Evolutionary conservation across 805 yeast species (phyloP).

Genomic region (Candida parachauliodes): DNA sequence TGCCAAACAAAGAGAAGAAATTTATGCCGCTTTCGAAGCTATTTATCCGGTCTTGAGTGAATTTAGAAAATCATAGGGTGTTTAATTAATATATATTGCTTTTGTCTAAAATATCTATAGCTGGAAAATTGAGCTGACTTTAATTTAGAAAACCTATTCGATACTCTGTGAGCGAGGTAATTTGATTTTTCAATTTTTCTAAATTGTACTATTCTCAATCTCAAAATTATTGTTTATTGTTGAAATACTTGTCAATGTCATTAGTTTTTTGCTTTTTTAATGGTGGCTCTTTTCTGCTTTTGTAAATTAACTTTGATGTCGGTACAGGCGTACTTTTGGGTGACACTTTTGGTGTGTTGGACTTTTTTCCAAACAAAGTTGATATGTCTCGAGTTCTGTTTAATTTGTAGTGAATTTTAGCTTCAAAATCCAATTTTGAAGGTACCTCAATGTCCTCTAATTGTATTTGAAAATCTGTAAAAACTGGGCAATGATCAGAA

Average conservation of each 20-base stretch:
- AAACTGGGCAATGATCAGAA: slow-evolving; percentile 94
- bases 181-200: no score
- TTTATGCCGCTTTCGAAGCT: slow-evolving; percentile 96
- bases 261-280: slow-evolving; percentile 3
- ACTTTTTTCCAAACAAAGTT: slow-evolving; percentile 18
- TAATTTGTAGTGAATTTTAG: slow-evolving; percentile 44
- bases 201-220: no score
- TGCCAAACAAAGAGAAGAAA: slow-evolving; percentile 98
- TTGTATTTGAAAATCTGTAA: slow-evolving; percentile 50
- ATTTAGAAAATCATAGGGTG: slow-evolving; percentile 70
- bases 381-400: slow-evolving; percentile 31
- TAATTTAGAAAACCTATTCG: no score
- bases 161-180: no score
- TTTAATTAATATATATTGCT: background rate
- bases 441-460: background rate
- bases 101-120: no score
- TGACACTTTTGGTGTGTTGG: slow-evolving; percentile 7
- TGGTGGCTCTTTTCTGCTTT: slow-evolving; percentile 5
- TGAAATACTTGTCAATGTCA: background rate
- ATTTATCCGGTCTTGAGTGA: slow-evolving; percentile 98
- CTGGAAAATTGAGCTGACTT: no score
- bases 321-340: slow-evolving; percentile 6
- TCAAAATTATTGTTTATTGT: no score
- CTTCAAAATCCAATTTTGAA: slow-evolving; percentile 46
- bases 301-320: background rate